Conservation (phyloP, 1,284 basidiomycete species). For the Cerrena zonata region DNA sequence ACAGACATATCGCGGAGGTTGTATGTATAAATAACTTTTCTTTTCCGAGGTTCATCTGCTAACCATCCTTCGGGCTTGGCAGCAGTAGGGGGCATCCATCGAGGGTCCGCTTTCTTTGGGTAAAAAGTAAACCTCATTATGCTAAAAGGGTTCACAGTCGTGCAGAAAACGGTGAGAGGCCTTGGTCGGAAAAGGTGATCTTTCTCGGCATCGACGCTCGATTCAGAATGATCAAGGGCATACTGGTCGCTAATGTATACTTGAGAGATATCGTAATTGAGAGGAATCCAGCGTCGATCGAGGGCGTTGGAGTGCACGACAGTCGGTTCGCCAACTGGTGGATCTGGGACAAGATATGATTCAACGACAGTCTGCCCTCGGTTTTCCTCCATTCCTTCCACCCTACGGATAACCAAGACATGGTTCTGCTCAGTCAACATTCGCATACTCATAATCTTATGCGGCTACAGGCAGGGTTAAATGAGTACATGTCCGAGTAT, state of each 20-base stretch:
- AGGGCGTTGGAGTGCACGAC: neutral
- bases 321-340: slow-evolving; percentile 13
- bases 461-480: slow-evolving; percentile 23
- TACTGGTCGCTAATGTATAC: neutral
- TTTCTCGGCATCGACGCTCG: neutral
- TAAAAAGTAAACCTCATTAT: neutral
- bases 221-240: neutral
- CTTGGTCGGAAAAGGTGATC: neutral
- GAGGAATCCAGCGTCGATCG: neutral
- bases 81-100: neutral
- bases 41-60: neutral
- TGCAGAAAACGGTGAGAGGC: neutral
- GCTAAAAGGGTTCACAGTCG: neutral
- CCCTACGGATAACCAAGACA: slow-evolving; percentile 48
- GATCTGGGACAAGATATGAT: slow-evolving; percentile 14
- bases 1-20: neutral
- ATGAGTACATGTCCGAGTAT: neutral
- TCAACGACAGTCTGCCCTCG: slow-evolving; percentile 10
- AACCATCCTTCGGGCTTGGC: neutral
- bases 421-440: slow-evolving; percentile 51
- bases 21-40: neutral
- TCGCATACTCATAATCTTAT: slow-evolving; percentile 46
- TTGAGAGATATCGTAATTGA: neutral
- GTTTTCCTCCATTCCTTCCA: slow-evolving; percentile 1
- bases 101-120: neutral